Evolutionary conservation across 164 flowering plant species (phyloP).

Genomic region (Amborella trichopoda): DNA sequence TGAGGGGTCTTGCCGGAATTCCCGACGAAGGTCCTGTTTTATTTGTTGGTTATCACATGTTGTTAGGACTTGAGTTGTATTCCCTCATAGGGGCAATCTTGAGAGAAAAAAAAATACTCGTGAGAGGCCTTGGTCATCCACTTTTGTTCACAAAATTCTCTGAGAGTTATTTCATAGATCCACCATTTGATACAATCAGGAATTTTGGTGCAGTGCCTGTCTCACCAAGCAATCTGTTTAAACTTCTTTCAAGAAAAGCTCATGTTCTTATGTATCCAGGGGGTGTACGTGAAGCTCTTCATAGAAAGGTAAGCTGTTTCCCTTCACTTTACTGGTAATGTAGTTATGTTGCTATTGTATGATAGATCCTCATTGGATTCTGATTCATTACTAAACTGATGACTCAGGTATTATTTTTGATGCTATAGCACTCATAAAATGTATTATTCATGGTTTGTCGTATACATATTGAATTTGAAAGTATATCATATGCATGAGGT

Average conservation of each 20-base stretch:
- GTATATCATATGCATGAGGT: too few relatives aligned
- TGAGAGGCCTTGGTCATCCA: constrained; percentile 81
- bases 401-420: too few relatives aligned
- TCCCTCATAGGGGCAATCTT: constrained; percentile 51
- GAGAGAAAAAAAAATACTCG: constrained; percentile 50
- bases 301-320: constrained; percentile 46
- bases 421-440: too few relatives aligned
- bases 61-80: constrained; percentile 65
- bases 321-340: too few relatives aligned
- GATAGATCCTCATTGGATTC: too few relatives aligned
- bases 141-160: constrained; percentile 18
- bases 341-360: too few relatives aligned
- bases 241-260: constrained; percentile 49
- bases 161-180: constrained; percentile 20
- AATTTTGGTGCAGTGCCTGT: constrained; percentile 79
- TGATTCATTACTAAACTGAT: too few relatives aligned
- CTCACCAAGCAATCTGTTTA: constrained; percentile 53
- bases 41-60: constrained; percentile 86
- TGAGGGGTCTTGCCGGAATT: constrained; percentile 72
- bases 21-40: constrained; percentile 87
- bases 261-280: constrained; percentile 92
- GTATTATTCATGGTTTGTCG: too few relatives aligned
- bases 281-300: constrained; percentile 96
- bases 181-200: constrained; percentile 33
- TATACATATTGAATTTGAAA: too few relatives aligned